Evolutionary conservation across 2,329 filamentous ascomycete species (phyloP).

Genomic region (Aureobasidium sp.): DNA sequence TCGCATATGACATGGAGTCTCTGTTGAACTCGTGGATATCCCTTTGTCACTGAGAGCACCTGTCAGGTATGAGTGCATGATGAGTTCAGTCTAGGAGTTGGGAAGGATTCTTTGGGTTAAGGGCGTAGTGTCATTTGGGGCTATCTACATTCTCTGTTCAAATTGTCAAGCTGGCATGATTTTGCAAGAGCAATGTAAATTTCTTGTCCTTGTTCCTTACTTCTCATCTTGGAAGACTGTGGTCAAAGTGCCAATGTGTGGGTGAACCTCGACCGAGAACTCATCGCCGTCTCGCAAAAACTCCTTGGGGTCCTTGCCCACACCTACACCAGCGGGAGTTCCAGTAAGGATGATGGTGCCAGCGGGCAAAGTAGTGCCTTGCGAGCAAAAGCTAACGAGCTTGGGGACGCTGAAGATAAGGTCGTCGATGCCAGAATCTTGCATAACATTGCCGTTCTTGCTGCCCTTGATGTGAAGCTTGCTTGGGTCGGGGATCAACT

Average conservation of each 20-base stretch:
- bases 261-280: constrained; percentile 41
- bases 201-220: neutral
- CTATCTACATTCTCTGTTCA: neutral
- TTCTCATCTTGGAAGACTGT: constrained; percentile 32
- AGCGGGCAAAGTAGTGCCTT: constrained; percentile 34
- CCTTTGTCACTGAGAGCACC: constrained; percentile 28
- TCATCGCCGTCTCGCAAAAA: constrained; percentile 39
- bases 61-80: neutral
- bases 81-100: neutral
- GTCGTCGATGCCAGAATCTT: constrained; percentile 40
- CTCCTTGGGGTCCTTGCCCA: constrained; percentile 32
- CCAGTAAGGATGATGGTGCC: constrained; percentile 38
- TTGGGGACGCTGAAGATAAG: constrained; percentile 46
- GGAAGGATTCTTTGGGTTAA: neutral
- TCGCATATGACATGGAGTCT: constrained; percentile 38
- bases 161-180: neutral
- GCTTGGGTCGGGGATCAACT: constrained; percentile 32
- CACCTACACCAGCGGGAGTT: constrained; percentile 35
- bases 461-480: constrained; percentile 34
- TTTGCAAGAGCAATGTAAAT: neutral
- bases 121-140: too few relatives aligned
- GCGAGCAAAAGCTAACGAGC: constrained; percentile 31
- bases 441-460: constrained; percentile 43
- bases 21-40: constrained; percentile 37
- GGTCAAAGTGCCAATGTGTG: constrained; percentile 41